phyloP scores from a whole-genome alignment of 2,329 filamentous ascomycete genomes.

The Verticillium zaregamsianum region DNA sequence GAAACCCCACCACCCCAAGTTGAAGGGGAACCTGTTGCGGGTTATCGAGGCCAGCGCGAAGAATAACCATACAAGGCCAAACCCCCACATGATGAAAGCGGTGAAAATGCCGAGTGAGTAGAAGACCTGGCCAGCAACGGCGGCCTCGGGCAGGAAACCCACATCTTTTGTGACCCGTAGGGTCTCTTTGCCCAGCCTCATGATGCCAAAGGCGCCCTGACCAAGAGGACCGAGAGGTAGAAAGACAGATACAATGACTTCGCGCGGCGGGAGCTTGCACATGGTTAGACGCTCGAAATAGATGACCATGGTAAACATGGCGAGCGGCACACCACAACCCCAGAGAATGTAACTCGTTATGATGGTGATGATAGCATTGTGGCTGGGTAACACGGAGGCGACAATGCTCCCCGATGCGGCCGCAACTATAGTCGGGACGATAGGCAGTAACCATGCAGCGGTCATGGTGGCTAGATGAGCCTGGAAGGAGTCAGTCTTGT shows the following conservation, averaged over 20 bases:
- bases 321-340: constrained; percentile 61
- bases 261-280: constrained; percentile 61
- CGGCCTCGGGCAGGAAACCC: constrained; percentile 27
- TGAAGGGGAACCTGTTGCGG: constrained; percentile 37
- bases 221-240: constrained; percentile 64
- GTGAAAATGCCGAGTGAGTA: constrained; percentile 52
- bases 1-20: constrained; percentile 44
- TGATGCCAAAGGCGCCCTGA: constrained; percentile 58
- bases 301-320: constrained; percentile 54
- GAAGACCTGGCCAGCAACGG: constrained; percentile 46
- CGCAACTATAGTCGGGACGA: constrained; percentile 63
- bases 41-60: constrained; percentile 37
- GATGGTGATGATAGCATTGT: constrained; percentile 42
- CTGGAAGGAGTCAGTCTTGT: constrained; percentile 4
- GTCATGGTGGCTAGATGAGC: constrained; percentile 52
- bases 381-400: constrained; percentile 4
- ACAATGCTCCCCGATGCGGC: constrained; percentile 54
- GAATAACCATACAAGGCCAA: constrained; percentile 37
- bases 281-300: constrained; percentile 67
- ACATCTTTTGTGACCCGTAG: constrained; percentile 20
- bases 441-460: constrained; percentile 61
- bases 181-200: constrained; percentile 47
- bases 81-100: constrained; percentile 39
- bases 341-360: constrained; percentile 63
- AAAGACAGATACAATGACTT: constrained; percentile 65